A percentile compares a stretch with the other conserved stretches of the same genome.
These are phyloP conservation scores for Camelina neglecta DNA, from an alignment of 345 rosid species.

Conservation along the genomic window DNA sequence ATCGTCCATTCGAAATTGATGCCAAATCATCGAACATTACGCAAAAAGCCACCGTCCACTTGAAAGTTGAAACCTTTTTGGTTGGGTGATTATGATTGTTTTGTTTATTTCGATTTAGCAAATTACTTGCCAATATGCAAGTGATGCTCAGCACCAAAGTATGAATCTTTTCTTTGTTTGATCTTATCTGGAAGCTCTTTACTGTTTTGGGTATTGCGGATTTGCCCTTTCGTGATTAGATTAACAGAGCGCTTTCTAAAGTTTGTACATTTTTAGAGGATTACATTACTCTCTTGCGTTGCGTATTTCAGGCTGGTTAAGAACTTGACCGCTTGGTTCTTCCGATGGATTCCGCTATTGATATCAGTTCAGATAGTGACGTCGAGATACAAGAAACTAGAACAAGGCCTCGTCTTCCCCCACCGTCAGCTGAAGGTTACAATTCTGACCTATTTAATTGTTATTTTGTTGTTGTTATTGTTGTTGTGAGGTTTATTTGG, in stretches of 20 bases:
- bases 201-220: background rate
- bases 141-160: background rate
- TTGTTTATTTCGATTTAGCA: background rate
- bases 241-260: constrained; percentile 8
- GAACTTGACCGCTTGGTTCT: constrained; percentile 16
- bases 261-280: background rate
- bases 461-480: background rate
- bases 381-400: constrained; percentile 48
- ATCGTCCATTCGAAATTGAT: constrained; percentile 12
- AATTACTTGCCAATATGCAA: background rate
- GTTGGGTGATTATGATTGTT: constrained; percentile 14
- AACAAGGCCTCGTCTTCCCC: constrained; percentile 53
- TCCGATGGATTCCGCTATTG: constrained; percentile 59
- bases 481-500: background rate
- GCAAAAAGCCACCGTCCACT: constrained; percentile 1
- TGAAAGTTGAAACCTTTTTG: background rate
- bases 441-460: background rate
- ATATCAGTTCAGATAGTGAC: constrained; percentile 89
- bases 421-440: constrained; percentile 46
- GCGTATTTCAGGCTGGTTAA: constrained; percentile 45
- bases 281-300: constrained; percentile 1
- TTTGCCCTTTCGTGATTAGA: background rate
- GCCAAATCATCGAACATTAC: constrained; percentile 2
- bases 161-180: constrained; percentile 15
- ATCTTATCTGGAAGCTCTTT: background rate